phyloP scores from a whole-genome alignment of 805 yeast species.

The Debaryomyces castellii region DNA sequence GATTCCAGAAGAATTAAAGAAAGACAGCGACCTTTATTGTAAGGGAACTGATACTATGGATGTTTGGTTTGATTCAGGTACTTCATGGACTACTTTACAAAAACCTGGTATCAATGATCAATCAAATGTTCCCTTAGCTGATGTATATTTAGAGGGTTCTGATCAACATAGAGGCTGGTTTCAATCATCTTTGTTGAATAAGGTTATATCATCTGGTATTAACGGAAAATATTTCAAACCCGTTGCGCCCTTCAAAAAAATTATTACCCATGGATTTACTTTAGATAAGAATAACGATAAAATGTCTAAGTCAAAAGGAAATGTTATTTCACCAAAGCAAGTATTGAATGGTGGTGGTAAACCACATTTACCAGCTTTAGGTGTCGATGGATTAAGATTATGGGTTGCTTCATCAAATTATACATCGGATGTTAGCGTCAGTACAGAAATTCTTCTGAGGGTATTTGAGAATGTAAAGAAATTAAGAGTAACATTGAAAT shows the following conservation, averaged over 20 bases:
- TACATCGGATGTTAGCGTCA: constrained; percentile 74
- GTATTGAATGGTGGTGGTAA: constrained; percentile 61
- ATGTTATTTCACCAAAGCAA: constrained; percentile 67
- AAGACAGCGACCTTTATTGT: constrained; percentile 41
- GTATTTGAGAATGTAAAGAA: constrained; percentile 82
- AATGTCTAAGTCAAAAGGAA: constrained; percentile 94
- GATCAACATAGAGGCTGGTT: constrained; percentile 99
- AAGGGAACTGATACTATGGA: constrained; percentile 94
- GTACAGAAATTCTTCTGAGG: constrained; percentile 68
- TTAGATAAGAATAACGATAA: constrained; percentile 82
- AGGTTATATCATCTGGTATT: constrained; percentile 55
- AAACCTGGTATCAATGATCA: constrained; percentile 35
- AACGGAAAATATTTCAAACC: constrained; percentile 27
- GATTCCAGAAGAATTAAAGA: constrained; percentile 60
- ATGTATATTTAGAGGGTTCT: constrained; percentile 92
- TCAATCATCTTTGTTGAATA: constrained; percentile 86
- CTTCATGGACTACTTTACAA: constrained; percentile 75
- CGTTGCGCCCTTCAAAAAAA: constrained; percentile 61
- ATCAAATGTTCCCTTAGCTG: constrained; percentile 47
- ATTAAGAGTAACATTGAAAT: constrained; percentile 76
- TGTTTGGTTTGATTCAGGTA: constrained; percentile 98
- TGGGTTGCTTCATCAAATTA: constrained; percentile 91
- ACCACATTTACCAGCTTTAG: constrained; percentile 56
- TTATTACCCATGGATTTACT: constrained; percentile 92
- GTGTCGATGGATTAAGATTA: constrained; percentile 86